Conservation (phyloP, 139 green algal species). For the Pleodorina starrii region DNA sequence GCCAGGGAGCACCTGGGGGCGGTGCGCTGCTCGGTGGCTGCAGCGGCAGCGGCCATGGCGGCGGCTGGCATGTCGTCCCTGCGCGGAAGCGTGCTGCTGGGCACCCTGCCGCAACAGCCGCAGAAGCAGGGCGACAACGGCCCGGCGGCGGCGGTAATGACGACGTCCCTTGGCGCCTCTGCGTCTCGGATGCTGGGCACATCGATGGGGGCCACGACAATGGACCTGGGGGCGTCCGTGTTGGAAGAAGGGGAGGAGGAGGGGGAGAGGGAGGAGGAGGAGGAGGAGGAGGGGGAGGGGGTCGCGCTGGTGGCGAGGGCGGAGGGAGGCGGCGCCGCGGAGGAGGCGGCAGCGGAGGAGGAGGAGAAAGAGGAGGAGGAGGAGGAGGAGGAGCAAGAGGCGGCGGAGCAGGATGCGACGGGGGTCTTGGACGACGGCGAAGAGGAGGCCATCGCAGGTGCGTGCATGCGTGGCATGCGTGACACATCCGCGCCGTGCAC, state of each 20-base stretch:
- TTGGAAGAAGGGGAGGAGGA: not conserved
- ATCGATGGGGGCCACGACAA: not conserved
- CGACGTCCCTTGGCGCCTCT: not conserved
- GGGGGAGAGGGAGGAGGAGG: not conserved
- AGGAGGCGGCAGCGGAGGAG: not conserved
- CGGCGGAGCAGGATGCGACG: not conserved
- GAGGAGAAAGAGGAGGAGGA: not conserved
- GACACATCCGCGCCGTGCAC: too few species aligned
- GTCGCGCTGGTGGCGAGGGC: not conserved
- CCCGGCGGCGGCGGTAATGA: not conserved
- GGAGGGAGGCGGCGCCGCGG: not conserved
- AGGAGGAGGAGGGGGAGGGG: not conserved
- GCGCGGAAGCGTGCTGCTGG: slow-evolving; percentile 24
- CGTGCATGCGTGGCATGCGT: too few species aligned
- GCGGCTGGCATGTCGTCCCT: not conserved
- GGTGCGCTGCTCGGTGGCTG: slow-evolving; percentile 7
- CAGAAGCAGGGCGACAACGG: not conserved
- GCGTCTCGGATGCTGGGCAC: not conserved
- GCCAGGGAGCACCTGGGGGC: slow-evolving; percentile 12
- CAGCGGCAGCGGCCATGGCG: not conserved
- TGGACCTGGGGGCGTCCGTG: not conserved
- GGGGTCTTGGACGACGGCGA: not conserved
- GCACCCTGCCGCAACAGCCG: not conserved
- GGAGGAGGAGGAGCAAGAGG: not conserved
- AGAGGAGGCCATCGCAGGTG: not conserved